Conservation (phyloP, 208 protist genomes). For the Acanthamoeba castellanii region DNA sequence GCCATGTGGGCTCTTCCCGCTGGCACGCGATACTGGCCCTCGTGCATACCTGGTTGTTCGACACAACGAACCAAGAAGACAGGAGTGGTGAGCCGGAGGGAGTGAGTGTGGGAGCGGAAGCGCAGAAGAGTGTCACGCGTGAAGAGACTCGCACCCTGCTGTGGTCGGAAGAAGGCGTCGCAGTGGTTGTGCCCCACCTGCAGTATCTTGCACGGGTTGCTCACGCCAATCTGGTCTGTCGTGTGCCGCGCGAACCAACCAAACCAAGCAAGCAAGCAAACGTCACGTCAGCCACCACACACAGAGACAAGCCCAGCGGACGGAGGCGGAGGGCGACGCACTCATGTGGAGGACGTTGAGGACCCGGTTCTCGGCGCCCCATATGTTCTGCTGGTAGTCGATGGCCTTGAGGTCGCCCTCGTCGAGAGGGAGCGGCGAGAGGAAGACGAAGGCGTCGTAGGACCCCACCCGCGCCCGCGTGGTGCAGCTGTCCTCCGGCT, state of each 20-base stretch:
- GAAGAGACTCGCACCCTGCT: neutral
- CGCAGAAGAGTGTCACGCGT: neutral
- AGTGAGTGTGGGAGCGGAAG: neutral
- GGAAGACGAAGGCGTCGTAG: slow-evolving; percentile 55
- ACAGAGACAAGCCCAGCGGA: neutral
- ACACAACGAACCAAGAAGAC: neutral
- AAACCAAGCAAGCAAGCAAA: neutral
- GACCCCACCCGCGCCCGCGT: slow-evolving; percentile 30
- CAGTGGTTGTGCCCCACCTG: slow-evolving; percentile 49
- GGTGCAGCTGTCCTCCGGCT: neutral
- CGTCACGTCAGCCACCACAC: neutral
- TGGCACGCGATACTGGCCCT: neutral
- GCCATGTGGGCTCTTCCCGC: neutral
- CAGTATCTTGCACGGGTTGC: slow-evolving; percentile 38
- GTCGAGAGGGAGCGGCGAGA: neutral
- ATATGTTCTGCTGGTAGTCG: slow-evolving; percentile 62
- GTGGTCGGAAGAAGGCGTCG: slow-evolving; percentile 35
- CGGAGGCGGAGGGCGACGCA: neutral
- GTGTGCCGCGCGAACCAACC: neutral
- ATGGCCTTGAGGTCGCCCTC: slow-evolving; percentile 18
- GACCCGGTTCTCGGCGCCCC: slow-evolving; percentile 15
- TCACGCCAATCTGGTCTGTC: neutral
- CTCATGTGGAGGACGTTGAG: neutral
- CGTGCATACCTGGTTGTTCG: neutral
- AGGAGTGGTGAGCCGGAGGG: neutral